Evolutionary conservation across 306 rosid species (phyloP), one percentile per base, ranked within the genome.

Genomic region (Vigna trinervia): DNA sequence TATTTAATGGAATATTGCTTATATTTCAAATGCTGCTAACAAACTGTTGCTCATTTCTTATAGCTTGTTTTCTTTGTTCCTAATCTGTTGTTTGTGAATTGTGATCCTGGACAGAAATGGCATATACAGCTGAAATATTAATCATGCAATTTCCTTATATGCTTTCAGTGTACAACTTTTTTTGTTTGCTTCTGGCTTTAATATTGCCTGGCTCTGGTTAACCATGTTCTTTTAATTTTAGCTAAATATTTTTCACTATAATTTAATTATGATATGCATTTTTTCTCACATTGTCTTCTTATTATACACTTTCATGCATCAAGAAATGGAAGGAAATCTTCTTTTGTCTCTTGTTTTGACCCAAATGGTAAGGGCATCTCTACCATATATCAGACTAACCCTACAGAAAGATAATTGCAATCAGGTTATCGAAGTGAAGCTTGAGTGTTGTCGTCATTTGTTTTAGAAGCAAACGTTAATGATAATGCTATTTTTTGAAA

Each of bases 341-440:
- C 4, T 12, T 32, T 1, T 47, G 4, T 71, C 56, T 63, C 45
- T 10, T 52, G 9, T 47, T 30, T 50, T 38, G 60, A 26, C 71
- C 26, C 23, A 47, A 67, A 54, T 56, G 84, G 48, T 81, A 32
- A 56, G 73, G 71, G 20, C 50, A 30, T 28, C 63, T 62, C 56
- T 74, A 30, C 61, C 61, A 56, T 22, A 54, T 10, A 67, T 28
- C 20, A 30, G 12, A 30, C 48, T 48, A 68, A 23, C 13, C 36
- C 23, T 62, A 23, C 38, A 47, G 52, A 34, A 73, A 23, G 28
- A 36, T 38, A 67, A 47, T 47, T 68, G 56, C 13, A 5, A 7
- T 57, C 50, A 22, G 38, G 48, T 39, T 36, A 12, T 58, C 19
- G 23, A 5, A 64, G n/a, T 77, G 73, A 36, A 71, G 59, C 34